Evolutionary conservation across 768 basidiomycete genomes (phyloP).

Genomic region (Suillus bovinus): DNA sequence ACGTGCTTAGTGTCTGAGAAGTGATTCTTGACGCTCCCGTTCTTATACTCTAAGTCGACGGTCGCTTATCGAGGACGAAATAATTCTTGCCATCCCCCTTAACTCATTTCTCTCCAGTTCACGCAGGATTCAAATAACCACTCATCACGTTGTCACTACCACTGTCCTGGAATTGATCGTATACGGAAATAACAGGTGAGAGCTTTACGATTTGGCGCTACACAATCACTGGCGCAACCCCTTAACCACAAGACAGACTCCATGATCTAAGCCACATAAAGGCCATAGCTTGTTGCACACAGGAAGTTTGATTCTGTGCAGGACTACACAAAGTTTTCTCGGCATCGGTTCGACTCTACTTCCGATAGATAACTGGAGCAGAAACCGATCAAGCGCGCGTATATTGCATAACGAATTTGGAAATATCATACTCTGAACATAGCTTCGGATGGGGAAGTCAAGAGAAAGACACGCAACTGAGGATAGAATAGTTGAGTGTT

Average conservation of each 20-base stretch:
- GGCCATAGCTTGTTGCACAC: not conserved
- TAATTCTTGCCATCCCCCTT: too few species aligned
- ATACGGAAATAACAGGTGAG: not conserved
- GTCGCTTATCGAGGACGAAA: not conserved
- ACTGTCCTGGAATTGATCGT: not conserved
- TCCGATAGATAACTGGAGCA: not conserved
- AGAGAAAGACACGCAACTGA: not conserved
- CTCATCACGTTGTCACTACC: not conserved
- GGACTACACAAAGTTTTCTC: not conserved
- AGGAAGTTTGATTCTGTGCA: slow-evolving; percentile 21
- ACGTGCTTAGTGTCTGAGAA: not conserved
- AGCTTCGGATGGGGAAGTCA: not conserved
- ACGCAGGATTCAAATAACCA: not conserved
- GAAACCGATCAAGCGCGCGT: not conserved
- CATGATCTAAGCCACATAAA: not conserved
- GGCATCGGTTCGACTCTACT: not conserved
- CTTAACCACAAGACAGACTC: not conserved
- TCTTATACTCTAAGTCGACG: not conserved
- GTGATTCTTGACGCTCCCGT: not conserved
- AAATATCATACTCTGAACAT: not conserved
- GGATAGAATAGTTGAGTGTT: not conserved
- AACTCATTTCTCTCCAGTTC: not conserved
- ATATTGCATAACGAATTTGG: not conserved
- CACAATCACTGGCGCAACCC: not conserved
- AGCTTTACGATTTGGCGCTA: not conserved